Conservation (phyloP, 2,329 filamentous ascomycete genomes). For the Metarhizium robertsii region DNA sequence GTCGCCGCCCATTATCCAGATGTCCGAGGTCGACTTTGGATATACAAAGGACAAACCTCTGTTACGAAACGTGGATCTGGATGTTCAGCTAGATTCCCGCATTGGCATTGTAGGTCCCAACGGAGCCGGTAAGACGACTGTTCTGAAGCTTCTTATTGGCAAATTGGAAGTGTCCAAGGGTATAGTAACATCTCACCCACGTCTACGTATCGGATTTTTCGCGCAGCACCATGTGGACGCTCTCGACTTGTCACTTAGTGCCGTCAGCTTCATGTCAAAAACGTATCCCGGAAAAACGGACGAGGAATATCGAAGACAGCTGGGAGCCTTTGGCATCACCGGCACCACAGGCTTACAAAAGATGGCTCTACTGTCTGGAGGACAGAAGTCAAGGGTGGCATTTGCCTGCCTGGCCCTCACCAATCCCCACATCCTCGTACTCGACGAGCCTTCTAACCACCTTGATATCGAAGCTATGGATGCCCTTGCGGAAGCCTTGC, state of each 20-base stretch:
- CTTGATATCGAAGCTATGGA: slow-evolving; percentile 99
- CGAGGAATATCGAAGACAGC: slow-evolving; percentile 91
- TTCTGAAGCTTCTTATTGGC: slow-evolving; percentile 94
- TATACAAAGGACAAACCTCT: slow-evolving; percentile 74
- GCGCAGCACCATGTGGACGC: slow-evolving; percentile 98
- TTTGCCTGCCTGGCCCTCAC: slow-evolving; percentile 92
- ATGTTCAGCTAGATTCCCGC: slow-evolving; percentile 94
- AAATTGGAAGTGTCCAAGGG: slow-evolving; percentile 69
- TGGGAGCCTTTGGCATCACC: slow-evolving; percentile 83
- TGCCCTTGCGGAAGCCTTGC: slow-evolving; percentile 74
- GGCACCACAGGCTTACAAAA: slow-evolving; percentile 95
- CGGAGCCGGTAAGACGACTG: slow-evolving; percentile 95
- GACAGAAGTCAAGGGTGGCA: slow-evolving; percentile 95
- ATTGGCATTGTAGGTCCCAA: slow-evolving; percentile 99
- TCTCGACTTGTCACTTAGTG: slow-evolving; percentile 77
- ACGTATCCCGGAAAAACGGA: slow-evolving; percentile 84
- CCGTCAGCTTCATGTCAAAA: slow-evolving; percentile 94
- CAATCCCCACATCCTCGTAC: slow-evolving; percentile 93
- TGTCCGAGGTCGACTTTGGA: slow-evolving; percentile 86
- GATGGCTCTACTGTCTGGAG: slow-evolving; percentile 88
- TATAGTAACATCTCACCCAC: slow-evolving; percentile 78
- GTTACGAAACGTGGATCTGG: slow-evolving; percentile 79
- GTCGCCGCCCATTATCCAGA: slow-evolving; percentile 94
- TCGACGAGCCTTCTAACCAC: slow-evolving; percentile 98
- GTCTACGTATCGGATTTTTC: slow-evolving; percentile 90